A percentile compares a stretch with the other conserved stretches of the same genome.
These are phyloP conservation scores for Thraustochytrium striatum DNA, from an alignment of 352 stramenopile genomes.

Conservation along the genomic window DNA sequence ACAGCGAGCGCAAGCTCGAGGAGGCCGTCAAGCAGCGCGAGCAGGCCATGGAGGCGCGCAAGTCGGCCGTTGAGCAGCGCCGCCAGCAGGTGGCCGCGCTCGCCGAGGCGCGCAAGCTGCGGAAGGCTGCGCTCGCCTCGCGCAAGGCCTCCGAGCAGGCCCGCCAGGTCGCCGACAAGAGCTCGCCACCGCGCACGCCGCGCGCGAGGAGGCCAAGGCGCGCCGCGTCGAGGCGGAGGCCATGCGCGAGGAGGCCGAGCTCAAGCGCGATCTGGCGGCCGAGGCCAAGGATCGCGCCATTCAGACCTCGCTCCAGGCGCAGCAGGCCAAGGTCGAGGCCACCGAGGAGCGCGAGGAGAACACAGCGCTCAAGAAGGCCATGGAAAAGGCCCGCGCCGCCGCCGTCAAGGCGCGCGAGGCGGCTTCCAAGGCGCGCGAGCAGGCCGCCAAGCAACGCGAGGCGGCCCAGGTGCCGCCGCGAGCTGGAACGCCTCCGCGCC, in stretches of 20 bases:
- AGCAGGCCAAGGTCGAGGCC: conserved; percentile 33
- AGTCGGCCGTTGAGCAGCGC: conserved; percentile 7
- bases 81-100: neutral
- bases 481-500: neutral
- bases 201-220: conserved; percentile 20
- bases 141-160: conserved; percentile 30
- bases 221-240: conserved; percentile 3
- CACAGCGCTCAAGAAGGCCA: neutral
- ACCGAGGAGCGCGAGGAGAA: conserved; percentile 34
- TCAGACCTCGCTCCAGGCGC: neutral
- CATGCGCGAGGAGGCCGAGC: conserved; percentile 21
- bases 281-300: conserved; percentile 2
- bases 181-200: neutral
- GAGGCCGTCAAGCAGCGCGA: conserved; percentile 25
- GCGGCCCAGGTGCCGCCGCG: neutral
- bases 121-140: conserved; percentile 19
- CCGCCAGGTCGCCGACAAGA: conserved; percentile 2
- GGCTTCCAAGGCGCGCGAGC: conserved; percentile 11
- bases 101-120: neutral
- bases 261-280: neutral
- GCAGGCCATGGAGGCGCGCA: conserved; percentile 14
- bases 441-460: conserved; percentile 11
- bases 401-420: conserved; percentile 2
- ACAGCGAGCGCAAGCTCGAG: conserved; percentile 28
- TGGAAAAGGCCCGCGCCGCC: neutral